Evolutionary conservation across 768 basidiomycete genomes (phyloP).

Genomic region (Cantharellus cinnabarinus): DNA sequence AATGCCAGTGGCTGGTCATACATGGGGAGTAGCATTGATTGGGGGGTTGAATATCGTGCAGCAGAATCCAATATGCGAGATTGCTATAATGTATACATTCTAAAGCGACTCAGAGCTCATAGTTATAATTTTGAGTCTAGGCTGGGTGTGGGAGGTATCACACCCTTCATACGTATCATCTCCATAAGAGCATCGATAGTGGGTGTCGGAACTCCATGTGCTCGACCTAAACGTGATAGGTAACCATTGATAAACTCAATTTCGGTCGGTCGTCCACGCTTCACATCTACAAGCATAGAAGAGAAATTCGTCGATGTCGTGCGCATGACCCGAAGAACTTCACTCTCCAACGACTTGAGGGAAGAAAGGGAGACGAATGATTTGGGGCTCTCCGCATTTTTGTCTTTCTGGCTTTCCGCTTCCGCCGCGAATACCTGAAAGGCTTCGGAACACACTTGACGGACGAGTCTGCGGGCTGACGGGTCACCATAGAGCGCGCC

Average conservation of each 20-base stretch:
- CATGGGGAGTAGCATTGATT: too few species aligned
- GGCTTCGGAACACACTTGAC: slow-evolving; percentile 51
- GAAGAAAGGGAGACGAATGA: slow-evolving; percentile 18
- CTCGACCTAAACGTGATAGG: slow-evolving; percentile 37
- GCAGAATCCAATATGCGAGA: too few species aligned
- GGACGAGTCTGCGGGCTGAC: slow-evolving; percentile 26
- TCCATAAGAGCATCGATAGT: slow-evolving; percentile 15
- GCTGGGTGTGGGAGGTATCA: background rate
- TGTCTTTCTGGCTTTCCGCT: background rate
- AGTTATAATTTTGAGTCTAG: too few species aligned
- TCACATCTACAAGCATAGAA: slow-evolving; percentile 61
- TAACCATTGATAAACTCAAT: slow-evolving; percentile 73
- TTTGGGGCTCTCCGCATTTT: slow-evolving; percentile 12
- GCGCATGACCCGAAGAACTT: slow-evolving; percentile 37
- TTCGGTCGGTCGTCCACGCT: slow-evolving; percentile 45
- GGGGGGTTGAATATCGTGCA: too few species aligned
- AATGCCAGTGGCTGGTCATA: too few species aligned
- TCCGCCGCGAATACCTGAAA: slow-evolving; percentile 31
- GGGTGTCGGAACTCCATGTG: slow-evolving; percentile 37
- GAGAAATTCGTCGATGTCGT: slow-evolving; percentile 50
- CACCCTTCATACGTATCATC: slow-evolving; percentile 11
- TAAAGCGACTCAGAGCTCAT: too few species aligned
- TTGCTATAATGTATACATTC: too few species aligned
- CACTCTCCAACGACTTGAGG: slow-evolving; percentile 26
- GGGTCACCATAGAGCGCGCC: slow-evolving; percentile 40